Conservation (phyloP, 2,329 filamentous ascomycete species). For the Dendrostoma leiphaemia region DNA sequence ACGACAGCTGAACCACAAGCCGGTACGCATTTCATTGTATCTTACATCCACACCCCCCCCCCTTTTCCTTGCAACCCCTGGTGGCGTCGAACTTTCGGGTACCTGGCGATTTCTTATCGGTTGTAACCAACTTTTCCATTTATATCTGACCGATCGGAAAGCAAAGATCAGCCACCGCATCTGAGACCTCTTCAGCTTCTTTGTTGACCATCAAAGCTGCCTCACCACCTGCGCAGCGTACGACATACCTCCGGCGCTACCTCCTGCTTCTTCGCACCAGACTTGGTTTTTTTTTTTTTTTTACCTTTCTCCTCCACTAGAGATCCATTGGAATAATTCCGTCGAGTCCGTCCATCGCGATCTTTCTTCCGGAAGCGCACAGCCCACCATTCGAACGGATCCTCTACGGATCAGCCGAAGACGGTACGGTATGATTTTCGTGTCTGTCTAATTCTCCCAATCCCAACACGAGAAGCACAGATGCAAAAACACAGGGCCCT, state of each 20-base stretch:
- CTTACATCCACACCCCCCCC: no score
- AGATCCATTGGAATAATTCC: background rate
- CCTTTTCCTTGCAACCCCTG: background rate
- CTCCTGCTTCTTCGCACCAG: background rate
- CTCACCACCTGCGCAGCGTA: background rate
- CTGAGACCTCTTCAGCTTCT: background rate
- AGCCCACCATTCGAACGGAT: conserved; percentile 6
- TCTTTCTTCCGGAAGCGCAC: background rate
- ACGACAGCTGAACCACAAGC: background rate
- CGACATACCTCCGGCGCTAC: background rate
- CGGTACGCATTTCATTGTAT: background rate
- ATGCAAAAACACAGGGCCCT: background rate
- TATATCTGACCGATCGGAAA: background rate
- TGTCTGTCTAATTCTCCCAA: conserved; percentile 1
- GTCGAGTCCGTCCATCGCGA: background rate
- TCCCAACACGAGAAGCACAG: background rate
- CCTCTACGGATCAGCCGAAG: conserved; percentile 1
- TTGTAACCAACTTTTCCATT: conserved; percentile 4
- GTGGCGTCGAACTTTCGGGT: background rate
- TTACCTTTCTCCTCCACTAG: background rate
- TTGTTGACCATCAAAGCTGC: background rate
- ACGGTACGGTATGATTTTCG: no score
- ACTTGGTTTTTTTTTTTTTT: background rate
- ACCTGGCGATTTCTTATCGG: conserved; percentile 6
- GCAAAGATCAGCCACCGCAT: conserved; percentile 1